A percentile compares a stretch with the other conserved stretches of the same genome.
Evolutionary conservation across 371 early-diverging fungal genomes (phyloP).

Genomic region (Mucor lusitanicus): DNA sequence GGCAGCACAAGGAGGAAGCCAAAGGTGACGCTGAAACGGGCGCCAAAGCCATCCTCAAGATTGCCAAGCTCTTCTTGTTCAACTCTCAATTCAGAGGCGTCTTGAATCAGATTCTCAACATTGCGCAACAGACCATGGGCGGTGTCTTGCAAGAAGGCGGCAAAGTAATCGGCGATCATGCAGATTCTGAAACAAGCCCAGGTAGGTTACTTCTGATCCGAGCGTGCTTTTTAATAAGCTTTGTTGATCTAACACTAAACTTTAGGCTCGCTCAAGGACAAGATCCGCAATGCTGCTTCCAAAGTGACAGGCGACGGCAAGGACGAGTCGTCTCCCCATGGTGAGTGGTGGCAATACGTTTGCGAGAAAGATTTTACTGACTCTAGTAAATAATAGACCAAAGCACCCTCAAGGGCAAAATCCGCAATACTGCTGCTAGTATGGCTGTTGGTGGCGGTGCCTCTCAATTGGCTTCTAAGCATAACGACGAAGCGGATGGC

Average conservation of each 20-base stretch:
- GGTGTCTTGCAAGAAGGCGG: not conserved
- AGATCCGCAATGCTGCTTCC: not conserved
- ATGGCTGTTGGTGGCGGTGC: not conserved
- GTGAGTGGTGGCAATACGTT: no score
- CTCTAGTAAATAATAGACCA: no score
- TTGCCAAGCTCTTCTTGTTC: constrained; percentile 8
- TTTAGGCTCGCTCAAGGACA: not conserved
- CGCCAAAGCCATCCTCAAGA: not conserved
- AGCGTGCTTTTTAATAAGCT: not conserved
- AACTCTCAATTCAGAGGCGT: constrained; percentile 8
- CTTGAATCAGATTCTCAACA: constrained; percentile 1
- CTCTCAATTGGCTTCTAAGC: not conserved
- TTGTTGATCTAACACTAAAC: not conserved
- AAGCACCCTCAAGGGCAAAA: no score
- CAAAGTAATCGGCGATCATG: not conserved
- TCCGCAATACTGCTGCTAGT: not conserved
- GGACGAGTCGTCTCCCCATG: no score
- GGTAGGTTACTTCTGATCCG: not conserved
- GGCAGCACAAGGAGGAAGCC: not conserved
- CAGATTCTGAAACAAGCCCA: not conserved
- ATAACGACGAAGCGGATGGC: not conserved
- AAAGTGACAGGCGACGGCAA: no score
- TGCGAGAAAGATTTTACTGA: no score
- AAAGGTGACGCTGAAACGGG: not conserved
- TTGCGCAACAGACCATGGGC: constrained; percentile 10